Conservation (phyloP, 768 basidiomycete genomes). For the Agrocybe pediades region DNA sequence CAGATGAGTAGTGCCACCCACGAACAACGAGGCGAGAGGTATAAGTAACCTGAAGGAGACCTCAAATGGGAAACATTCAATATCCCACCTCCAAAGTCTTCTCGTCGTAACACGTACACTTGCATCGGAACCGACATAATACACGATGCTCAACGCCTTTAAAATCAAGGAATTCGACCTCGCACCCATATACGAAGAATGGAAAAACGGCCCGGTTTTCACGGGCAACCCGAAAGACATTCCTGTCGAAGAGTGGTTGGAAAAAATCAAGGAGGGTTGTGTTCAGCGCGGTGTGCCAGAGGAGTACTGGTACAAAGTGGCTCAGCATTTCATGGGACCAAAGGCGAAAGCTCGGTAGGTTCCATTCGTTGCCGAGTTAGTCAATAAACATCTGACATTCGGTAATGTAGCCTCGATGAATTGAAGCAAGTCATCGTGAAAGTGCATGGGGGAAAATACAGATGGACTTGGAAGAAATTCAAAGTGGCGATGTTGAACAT, state of each 20-base stretch:
- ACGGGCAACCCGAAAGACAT: slow-evolving; percentile 66
- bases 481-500: slow-evolving; percentile 77
- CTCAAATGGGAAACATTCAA: not conserved
- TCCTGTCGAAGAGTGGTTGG: slow-evolving; percentile 73
- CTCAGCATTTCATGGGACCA: slow-evolving; percentile 72
- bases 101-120: not conserved
- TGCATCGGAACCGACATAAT: not conserved
- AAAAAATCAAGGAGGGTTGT: slow-evolving; percentile 73
- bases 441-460: slow-evolving; percentile 75
- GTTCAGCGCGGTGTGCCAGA: slow-evolving; percentile 69
- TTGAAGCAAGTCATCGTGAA: slow-evolving; percentile 73
- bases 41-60: not conserved
- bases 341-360: slow-evolving; percentile 61
- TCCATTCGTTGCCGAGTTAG: not conserved
- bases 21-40: slow-evolving; percentile 16
- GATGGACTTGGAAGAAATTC: slow-evolving; percentile 86
- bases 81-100: not conserved
- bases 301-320: slow-evolving; percentile 84
- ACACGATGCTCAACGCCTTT: slow-evolving; percentile 69
- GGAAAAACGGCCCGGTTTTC: slow-evolving; percentile 70
- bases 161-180: slow-evolving; percentile 80
- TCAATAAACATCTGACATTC: slow-evolving; percentile 1
- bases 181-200: slow-evolving; percentile 63
- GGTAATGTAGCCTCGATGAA: slow-evolving; percentile 51
- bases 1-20: slow-evolving; percentile 6